These are phyloP conservation scores for Laguncularia racemosa DNA, from an alignment of 345 rosid species.

Conservation along the genomic window DNA sequence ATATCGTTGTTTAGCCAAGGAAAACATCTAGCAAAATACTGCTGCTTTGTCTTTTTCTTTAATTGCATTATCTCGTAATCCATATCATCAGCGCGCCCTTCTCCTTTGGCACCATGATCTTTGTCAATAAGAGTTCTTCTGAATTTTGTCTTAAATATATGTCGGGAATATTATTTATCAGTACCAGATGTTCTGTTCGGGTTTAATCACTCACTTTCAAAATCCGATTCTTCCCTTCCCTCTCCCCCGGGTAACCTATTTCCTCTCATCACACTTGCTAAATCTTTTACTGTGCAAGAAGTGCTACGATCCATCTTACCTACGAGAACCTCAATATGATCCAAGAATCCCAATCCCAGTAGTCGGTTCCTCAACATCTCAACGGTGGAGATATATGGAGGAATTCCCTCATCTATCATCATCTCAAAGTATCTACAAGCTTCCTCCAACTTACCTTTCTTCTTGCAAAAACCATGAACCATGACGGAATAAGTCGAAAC, in stretches of 20 bases:
- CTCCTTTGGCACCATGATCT: too few species aligned
- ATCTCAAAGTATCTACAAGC: constrained; percentile 82
- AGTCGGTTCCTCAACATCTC: constrained; percentile 70
- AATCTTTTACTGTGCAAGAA: constrained; percentile 55
- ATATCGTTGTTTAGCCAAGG: too few species aligned
- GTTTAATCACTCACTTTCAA: constrained; percentile 26
- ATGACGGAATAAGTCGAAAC: constrained; percentile 76
- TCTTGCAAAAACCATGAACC: constrained; percentile 75
- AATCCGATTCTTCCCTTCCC: constrained; percentile 32
- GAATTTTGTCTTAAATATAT: neutral
- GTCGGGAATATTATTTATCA: constrained; percentile 1
- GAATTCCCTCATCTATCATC: constrained; percentile 89
- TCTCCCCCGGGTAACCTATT: constrained; percentile 18
- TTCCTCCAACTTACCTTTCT: constrained; percentile 68
- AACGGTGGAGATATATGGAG: constrained; percentile 63
- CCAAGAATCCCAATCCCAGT: constrained; percentile 48
- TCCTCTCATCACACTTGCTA: constrained; percentile 64
- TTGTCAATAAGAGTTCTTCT: too few species aligned
- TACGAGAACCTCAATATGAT: constrained; percentile 53
- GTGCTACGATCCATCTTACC: constrained; percentile 69
- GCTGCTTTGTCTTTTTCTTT: too few species aligned
- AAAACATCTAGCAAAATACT: too few species aligned
- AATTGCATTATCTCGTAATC: too few species aligned
- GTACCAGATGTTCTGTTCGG: too few species aligned
- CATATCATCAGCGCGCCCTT: too few species aligned